A percentile compares a stretch with the other conserved stretches of the same genome.
Conservation (phyloP, 768 basidiomycete genomes). For the Boletus pseudopeckii region DNA sequence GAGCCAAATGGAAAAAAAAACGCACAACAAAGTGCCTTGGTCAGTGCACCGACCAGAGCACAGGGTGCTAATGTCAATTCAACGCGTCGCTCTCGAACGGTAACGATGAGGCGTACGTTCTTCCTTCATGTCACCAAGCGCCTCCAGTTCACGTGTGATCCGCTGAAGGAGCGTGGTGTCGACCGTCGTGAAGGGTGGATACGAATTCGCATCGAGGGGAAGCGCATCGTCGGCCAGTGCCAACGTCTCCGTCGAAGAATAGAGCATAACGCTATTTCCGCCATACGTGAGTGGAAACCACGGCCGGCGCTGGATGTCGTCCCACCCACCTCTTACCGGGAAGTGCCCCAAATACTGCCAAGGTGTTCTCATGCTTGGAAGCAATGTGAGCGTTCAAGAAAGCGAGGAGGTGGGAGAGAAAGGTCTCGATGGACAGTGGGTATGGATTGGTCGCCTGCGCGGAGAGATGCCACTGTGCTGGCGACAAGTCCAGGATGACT, state of each 20-base stretch:
- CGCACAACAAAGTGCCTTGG: slow-evolving; percentile 90
- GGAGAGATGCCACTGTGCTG: slow-evolving; percentile 81
- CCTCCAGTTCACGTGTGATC: slow-evolving; percentile 61
- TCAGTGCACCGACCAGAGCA: slow-evolving; percentile 83
- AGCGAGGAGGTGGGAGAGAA: slow-evolving; percentile 82
- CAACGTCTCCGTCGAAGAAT: slow-evolving; percentile 57
- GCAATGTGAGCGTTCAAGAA: slow-evolving; percentile 95
- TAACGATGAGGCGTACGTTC: slow-evolving; percentile 32
- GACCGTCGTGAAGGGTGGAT: slow-evolving; percentile 77
- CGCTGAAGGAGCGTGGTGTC: slow-evolving; percentile 62
- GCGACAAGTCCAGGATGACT: slow-evolving; percentile 82
- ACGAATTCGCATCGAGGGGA: slow-evolving; percentile 70
- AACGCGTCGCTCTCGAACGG: slow-evolving; percentile 1
- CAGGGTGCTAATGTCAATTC: slow-evolving; percentile 44
- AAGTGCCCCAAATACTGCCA: slow-evolving; percentile 89
- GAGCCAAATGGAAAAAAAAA: background rate
- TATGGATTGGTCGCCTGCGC: slow-evolving; percentile 45
- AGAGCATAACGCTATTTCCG: slow-evolving; percentile 63
- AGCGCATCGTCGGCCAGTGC: slow-evolving; percentile 34
- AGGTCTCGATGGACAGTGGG: slow-evolving; percentile 62
- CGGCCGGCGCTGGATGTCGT: background rate
- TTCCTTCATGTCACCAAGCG: slow-evolving; percentile 44
- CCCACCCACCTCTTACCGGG: slow-evolving; percentile 72
- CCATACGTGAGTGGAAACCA: background rate
- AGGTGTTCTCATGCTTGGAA: slow-evolving; percentile 83